Conservation (phyloP, 2,329 filamentous ascomycete species). For the Neofusicoccum ribis region DNA sequence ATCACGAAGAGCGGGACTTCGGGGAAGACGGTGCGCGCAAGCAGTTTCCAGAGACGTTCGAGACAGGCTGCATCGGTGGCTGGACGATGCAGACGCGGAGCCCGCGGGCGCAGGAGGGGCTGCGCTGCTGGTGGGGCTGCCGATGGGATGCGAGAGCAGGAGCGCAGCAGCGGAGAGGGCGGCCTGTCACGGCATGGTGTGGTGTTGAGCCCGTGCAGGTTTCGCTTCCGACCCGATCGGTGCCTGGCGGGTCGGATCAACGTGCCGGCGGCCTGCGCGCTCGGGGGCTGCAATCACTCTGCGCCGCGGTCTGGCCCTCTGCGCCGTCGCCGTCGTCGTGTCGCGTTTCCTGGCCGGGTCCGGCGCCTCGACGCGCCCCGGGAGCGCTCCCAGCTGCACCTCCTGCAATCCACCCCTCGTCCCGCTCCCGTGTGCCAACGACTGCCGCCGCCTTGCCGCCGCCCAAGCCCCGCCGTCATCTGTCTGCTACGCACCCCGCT, state of each 20-base stretch:
- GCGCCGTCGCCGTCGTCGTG: too few relatives aligned
- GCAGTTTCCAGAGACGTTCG: background rate
- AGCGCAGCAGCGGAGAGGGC: too few relatives aligned
- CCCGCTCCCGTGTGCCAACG: background rate
- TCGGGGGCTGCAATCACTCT: background rate
- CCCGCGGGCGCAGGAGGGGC: too few relatives aligned
- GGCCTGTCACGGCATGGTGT: too few relatives aligned
- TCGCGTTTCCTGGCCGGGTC: background rate
- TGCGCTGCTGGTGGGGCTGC: too few relatives aligned
- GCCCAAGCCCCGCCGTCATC: background rate
- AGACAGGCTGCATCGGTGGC: too few relatives aligned
- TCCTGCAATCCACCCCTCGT: background rate
- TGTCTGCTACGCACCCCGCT: conserved; percentile 4
- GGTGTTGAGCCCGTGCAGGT: background rate
- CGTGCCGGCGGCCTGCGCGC: background rate
- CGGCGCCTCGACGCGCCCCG: background rate
- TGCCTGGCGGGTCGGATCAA: background rate
- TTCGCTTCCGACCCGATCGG: background rate
- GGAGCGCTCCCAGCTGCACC: background rate
- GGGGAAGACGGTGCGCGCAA: background rate
- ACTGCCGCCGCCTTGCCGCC: background rate
- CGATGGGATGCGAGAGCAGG: too few relatives aligned
- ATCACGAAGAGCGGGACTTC: background rate
- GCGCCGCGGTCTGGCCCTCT: background rate
- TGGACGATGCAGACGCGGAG: too few relatives aligned